Conservation (phyloP, 2,329 filamentous ascomycete genomes). For the Colletotrichum tofieldiae region DNA sequence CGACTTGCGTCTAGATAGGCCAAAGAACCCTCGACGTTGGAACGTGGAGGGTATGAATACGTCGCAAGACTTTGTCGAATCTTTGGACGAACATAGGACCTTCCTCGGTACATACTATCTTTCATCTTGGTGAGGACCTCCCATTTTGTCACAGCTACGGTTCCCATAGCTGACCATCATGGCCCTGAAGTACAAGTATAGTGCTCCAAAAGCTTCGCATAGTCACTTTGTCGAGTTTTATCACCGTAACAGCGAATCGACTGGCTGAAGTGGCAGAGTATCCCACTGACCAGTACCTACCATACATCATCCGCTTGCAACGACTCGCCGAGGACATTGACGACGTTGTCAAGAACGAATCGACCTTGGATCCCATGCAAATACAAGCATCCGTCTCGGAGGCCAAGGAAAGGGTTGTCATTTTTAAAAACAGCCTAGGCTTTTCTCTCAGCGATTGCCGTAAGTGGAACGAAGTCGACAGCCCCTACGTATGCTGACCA, state of each 20-base stretch:
- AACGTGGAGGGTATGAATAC: constrained; percentile 44
- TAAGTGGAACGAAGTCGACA: constrained; percentile 38
- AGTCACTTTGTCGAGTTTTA: constrained; percentile 49
- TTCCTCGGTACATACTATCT: constrained; percentile 52
- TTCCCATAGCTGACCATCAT: background rate
- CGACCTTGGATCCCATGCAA: constrained; percentile 32
- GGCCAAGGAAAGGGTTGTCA: constrained; percentile 26
- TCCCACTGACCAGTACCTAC: constrained; percentile 49
- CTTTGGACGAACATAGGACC: constrained; percentile 50
- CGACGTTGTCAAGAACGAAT: constrained; percentile 45
- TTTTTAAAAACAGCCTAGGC: constrained; percentile 46
- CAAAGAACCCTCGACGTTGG: constrained; percentile 49
- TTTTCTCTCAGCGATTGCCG: constrained; percentile 52
- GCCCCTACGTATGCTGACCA: background rate
- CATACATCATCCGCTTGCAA: constrained; percentile 51
- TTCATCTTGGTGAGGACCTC: constrained; percentile 48
- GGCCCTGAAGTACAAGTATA: constrained; percentile 47
- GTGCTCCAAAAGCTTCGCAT: constrained; percentile 51
- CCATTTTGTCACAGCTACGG: no score
- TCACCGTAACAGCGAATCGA: constrained; percentile 47
- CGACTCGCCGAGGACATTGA: constrained; percentile 51
- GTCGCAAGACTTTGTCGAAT: constrained; percentile 14
- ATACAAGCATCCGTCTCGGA: constrained; percentile 37
- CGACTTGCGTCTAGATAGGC: constrained; percentile 51
- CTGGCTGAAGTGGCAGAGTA: constrained; percentile 40